Evolutionary conservation across 2,329 filamentous ascomycete genomes (phyloP), one percentile per base, ranked within the genome.

Genomic region (Cercospora nicotianae): DNA sequence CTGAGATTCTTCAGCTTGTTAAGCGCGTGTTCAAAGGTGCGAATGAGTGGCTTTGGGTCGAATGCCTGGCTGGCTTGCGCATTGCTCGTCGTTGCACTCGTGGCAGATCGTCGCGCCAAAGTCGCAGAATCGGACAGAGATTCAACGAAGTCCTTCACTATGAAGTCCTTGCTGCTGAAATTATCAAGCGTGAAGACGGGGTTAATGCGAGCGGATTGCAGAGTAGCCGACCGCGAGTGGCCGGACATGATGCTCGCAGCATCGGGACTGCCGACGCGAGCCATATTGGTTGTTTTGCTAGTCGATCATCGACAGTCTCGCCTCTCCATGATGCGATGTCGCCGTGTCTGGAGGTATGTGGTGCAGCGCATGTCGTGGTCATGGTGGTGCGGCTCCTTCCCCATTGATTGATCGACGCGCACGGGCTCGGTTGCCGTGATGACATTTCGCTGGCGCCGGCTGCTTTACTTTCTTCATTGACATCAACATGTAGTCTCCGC

Each of bases 61-160:
- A 99, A 99, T 18, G 78, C 77, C 72, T 77, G 75, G 68, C 74
- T 65, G 74, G 72, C 45, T 63, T 79, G 69, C 42, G 75, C 45
- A 72, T 69, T 78, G 70, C 69, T 76, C 74, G 70, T 72, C 31
- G 79, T 31, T 30, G 63, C 64, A 33, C 39, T 61, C 18, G 69
- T 79, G 33, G 87, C 89, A 13, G 94, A 97, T 68, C 92, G 90
- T 64, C 95, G 91, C 76, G 86, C 84, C n/a, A 92, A 90, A 39
- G 93, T 87, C 23, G 93, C 91, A 73, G 86, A 91, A 71, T 98
- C 94, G 61, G 94, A 95, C 67, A 99, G 89, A 62, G 90, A 88
- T 79, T 99, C 96, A 75, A 99, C 90, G 78, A 99, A 99, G 82
- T 99, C 95, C 77, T 96, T 93, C 72, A 98, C 94, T 71, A 98